Conservation (phyloP, 2,329 filamentous ascomycete genomes). For the Penicillium corylophilum region DNA sequence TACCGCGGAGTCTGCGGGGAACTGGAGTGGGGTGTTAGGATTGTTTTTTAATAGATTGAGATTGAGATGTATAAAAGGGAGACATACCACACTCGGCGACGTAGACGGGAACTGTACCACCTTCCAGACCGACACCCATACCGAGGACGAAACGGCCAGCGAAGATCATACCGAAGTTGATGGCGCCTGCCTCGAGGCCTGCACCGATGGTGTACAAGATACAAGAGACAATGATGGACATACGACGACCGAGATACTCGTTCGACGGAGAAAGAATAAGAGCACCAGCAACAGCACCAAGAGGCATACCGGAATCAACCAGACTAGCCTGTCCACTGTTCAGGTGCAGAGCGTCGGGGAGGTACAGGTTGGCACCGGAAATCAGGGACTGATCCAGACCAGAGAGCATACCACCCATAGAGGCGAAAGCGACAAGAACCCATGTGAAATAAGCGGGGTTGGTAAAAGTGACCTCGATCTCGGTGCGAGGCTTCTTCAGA, state of each 20-base stretch:
- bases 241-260: constrained; percentile 65
- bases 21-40: constrained; percentile 48
- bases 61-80: neutral
- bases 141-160: constrained; percentile 67
- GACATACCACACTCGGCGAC: constrained; percentile 59
- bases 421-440: constrained; percentile 68
- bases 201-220: constrained; percentile 69
- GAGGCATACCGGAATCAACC: constrained; percentile 69
- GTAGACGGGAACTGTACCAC: constrained; percentile 72
- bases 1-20: constrained; percentile 65
- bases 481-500: constrained; percentile 20
- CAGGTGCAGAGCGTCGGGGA: constrained; percentile 60
- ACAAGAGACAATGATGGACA: constrained; percentile 68
- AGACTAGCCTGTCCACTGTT: constrained; percentile 57
- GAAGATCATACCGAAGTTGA: constrained; percentile 71
- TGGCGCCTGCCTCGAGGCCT: constrained; percentile 65
- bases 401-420: constrained; percentile 70
- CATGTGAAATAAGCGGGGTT: constrained; percentile 67
- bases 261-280: constrained; percentile 66
- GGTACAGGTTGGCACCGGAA: constrained; percentile 63
- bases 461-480: constrained; percentile 58
- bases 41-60: neutral
- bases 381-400: constrained; percentile 73
- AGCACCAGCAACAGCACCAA: constrained; percentile 70
- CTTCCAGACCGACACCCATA: constrained; percentile 69